phyloP scores from a whole-genome alignment of 2,329 filamentous ascomycete species.

The Colletotrichum chrysophilum region DNA sequence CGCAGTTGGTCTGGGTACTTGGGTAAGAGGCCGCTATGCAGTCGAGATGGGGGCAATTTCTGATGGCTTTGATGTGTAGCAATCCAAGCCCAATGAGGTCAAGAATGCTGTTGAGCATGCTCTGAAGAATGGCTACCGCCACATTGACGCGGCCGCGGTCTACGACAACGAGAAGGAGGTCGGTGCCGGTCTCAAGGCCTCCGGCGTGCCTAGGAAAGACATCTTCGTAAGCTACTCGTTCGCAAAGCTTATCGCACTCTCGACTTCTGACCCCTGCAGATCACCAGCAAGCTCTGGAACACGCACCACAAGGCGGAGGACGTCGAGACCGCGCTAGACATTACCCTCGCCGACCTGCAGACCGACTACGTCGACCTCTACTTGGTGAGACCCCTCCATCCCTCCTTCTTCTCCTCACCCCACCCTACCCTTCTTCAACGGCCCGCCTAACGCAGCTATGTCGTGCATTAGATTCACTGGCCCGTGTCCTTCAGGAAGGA shows the following conservation, averaged over 20 bases:
- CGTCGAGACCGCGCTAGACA: slow-evolving; percentile 32
- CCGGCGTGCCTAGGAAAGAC: slow-evolving; percentile 53
- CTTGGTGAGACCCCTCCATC: slow-evolving; percentile 23
- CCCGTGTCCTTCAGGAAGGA: slow-evolving; percentile 50
- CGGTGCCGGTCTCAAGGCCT: slow-evolving; percentile 51
- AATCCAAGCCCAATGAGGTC: slow-evolving; percentile 55
- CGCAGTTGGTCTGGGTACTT: slow-evolving; percentile 36
- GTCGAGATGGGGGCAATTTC: background rate
- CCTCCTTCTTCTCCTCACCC: background rate
- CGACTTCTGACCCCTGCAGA: background rate
- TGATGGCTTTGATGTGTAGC: background rate
- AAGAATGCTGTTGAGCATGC: slow-evolving; percentile 61
- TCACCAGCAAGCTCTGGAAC: slow-evolving; percentile 38
- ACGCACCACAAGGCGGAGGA: slow-evolving; percentile 33
- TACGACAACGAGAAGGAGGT: slow-evolving; percentile 68
- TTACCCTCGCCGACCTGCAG: slow-evolving; percentile 33
- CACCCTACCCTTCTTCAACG: background rate
- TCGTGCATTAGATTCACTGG: slow-evolving; percentile 49
- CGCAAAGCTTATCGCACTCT: background rate
- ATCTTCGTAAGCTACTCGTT: slow-evolving; percentile 39
- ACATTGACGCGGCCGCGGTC: slow-evolving; percentile 66
- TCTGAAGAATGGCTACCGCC: slow-evolving; percentile 61
- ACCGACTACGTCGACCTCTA: slow-evolving; percentile 37
- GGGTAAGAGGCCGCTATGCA: slow-evolving; percentile 25
- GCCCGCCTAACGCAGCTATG: background rate